Conservation (phyloP, 306 rosid genomes). For the Abrus pulchellus region DNA sequence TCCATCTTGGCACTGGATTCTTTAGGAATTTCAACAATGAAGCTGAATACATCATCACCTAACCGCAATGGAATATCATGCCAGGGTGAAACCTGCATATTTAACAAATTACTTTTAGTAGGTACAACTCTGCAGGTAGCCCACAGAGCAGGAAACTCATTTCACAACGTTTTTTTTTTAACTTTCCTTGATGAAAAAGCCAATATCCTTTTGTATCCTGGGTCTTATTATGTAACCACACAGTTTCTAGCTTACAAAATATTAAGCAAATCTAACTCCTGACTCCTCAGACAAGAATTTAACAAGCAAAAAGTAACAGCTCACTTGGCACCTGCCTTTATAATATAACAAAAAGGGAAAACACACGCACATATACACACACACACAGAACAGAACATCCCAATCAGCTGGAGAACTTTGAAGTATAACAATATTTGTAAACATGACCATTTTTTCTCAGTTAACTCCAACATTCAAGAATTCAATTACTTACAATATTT, state of each 20-base stretch:
- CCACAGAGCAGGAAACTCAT: slow-evolving; percentile 8
- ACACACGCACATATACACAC: not conserved
- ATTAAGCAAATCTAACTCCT: slow-evolving; percentile 22
- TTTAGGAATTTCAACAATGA: slow-evolving; percentile 90
- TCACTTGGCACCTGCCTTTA: not conserved
- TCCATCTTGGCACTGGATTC: slow-evolving; percentile 99
- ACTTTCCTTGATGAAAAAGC: not conserved
- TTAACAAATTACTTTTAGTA: not conserved
- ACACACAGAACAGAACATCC: slow-evolving; percentile 13
- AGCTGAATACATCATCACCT: slow-evolving; percentile 78
- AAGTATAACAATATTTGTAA: slow-evolving; percentile 14
- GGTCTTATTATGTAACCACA: slow-evolving; percentile 6
- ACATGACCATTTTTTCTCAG: not conserved
- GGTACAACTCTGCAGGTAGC: slow-evolving; percentile 16
- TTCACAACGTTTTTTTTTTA: not conserved
- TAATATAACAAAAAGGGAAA: not conserved
- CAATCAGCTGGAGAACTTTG: not conserved
- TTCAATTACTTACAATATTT: not conserved
- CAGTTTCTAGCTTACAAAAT: slow-evolving; percentile 18
- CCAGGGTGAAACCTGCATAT: slow-evolving; percentile 93
- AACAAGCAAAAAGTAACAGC: slow-evolving; percentile 24
- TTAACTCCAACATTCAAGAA: no score
- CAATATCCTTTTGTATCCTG: not conserved
- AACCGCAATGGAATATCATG: slow-evolving; percentile 91
- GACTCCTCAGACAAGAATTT: not conserved